Conservation (phyloP, 345 rosid species). For the Passiflora organensis region DNA sequence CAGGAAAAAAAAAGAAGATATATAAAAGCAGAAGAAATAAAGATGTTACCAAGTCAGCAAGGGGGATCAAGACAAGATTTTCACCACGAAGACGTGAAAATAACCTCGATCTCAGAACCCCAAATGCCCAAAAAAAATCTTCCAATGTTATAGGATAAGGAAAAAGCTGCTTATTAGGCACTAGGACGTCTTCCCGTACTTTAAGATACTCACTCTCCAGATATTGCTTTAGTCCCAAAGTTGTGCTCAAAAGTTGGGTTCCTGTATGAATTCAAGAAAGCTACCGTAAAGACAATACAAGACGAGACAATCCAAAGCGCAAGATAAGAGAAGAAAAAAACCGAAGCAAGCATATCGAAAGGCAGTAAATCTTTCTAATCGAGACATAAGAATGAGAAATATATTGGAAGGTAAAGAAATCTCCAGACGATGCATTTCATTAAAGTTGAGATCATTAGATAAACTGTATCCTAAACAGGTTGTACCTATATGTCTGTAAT, state of each 20-base stretch:
- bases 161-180: slow-evolving; percentile 56
- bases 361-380: background rate
- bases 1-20: no score
- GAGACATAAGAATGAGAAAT: background rate
- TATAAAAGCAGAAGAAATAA: background rate
- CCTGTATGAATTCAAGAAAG: slow-evolving; percentile 36
- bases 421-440: no score
- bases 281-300: slow-evolving; percentile 2
- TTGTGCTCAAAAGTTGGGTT: slow-evolving; percentile 70
- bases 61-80: slow-evolving; percentile 79
- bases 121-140: slow-evolving; percentile 86
- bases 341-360: background rate
- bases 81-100: slow-evolving; percentile 86
- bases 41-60: slow-evolving; percentile 74
- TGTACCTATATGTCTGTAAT: no score
- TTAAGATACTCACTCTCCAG: slow-evolving; percentile 53
- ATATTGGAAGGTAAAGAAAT: no score
- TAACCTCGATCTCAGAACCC: slow-evolving; percentile 82
- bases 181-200: slow-evolving; percentile 57
- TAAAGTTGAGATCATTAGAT: no score
- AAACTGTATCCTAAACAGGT: no score
- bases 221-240: slow-evolving; percentile 63
- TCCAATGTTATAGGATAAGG: slow-evolving; percentile 55
- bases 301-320: background rate
- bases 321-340: background rate